Percentiles rank a stretch among this genome's conserved stretches.
phyloP scores from a whole-genome alignment of 805 yeast species.

The Kuraishia cidri region DNA sequence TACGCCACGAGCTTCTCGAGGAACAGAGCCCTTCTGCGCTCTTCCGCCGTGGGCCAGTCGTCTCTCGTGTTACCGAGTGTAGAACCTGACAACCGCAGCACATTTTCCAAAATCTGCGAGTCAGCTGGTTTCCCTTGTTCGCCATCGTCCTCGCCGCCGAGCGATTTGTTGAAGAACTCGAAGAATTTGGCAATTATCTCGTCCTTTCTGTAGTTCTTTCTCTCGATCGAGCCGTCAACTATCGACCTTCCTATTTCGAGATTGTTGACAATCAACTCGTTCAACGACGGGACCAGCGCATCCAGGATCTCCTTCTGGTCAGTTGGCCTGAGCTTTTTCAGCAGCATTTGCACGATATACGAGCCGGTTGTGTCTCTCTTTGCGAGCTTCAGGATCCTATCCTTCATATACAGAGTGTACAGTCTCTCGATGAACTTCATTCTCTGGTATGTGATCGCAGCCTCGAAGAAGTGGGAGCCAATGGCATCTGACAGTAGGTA shows the following conservation, averaged over 20 bases:
- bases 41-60: slow-evolving; percentile 91
- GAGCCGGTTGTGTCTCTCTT: slow-evolving; percentile 81
- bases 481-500: slow-evolving; percentile 77
- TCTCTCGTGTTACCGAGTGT: slow-evolving; percentile 76
- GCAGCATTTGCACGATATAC: slow-evolving; percentile 64
- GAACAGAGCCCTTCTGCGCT: slow-evolving; percentile 70
- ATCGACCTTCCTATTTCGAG: slow-evolving; percentile 61
- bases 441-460: slow-evolving; percentile 57
- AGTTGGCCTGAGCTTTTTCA: slow-evolving; percentile 52
- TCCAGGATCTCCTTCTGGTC: slow-evolving; percentile 59
- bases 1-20: slow-evolving; percentile 65
- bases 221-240: slow-evolving; percentile 53
- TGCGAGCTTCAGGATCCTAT: slow-evolving; percentile 64
- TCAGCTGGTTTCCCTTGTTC: too few relatives aligned
- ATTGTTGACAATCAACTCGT: slow-evolving; percentile 53
- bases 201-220: slow-evolving; percentile 49
- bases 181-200: slow-evolving; percentile 44
- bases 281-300: slow-evolving; percentile 56
- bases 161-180: slow-evolving; percentile 26
- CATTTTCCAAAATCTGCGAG: slow-evolving; percentile 54
- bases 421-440: slow-evolving; percentile 63
- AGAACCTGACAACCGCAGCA: slow-evolving; percentile 54
- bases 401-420: slow-evolving; percentile 62
- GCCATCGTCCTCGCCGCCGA: slow-evolving; percentile 18
- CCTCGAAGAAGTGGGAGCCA: slow-evolving; percentile 89